Evolutionary conservation across 139 green algal species (phyloP).

Genomic region (Marvania coccoides): DNA sequence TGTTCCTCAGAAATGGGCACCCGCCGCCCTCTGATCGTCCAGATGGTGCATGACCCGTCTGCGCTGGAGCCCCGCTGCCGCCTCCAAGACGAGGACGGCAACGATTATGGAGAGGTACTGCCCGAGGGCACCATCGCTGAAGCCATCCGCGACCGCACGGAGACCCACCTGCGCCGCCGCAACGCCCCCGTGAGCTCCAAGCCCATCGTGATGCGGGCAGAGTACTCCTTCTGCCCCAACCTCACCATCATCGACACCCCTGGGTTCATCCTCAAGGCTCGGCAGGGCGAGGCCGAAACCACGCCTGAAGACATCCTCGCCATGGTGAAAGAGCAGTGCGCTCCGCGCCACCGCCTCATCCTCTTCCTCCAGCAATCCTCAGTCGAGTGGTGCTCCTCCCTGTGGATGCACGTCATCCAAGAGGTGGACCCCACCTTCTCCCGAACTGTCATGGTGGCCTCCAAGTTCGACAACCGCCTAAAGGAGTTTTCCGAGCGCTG

Average conservation of each 20-base stretch:
- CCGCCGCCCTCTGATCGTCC: conserved; percentile 67
- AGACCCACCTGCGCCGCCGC: conserved; percentile 66
- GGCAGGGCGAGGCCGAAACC: conserved; percentile 68
- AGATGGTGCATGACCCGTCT: conserved; percentile 61
- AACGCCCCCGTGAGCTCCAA: conserved; percentile 67
- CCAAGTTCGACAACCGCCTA: conserved; percentile 94
- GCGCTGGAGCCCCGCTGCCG: conserved; percentile 66
- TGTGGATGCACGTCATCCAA: conserved; percentile 87
- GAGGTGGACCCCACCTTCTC: conserved; percentile 85
- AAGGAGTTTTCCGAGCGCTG: conserved; percentile 89
- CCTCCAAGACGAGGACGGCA: conserved; percentile 78
- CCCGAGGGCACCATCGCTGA: conserved; percentile 70
- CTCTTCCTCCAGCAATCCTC: conserved; percentile 91
- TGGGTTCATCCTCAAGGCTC: conserved; percentile 87
- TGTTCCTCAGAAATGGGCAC: conserved; percentile 89
- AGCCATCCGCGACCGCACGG: conserved; percentile 69
- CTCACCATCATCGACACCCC: conserved; percentile 92
- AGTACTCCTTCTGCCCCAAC: conserved; percentile 79
- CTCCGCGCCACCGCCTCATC: conserved; percentile 82
- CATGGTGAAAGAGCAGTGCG: conserved; percentile 85
- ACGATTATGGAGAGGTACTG: conserved; percentile 59
- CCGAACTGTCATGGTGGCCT: conserved; percentile 79
- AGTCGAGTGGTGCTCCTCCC: conserved; percentile 86
- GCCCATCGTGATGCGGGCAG: conserved; percentile 46
- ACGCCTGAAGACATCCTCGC: conserved; percentile 85